Evolutionary conservation across 176 grass and related monocot species (phyloP).

Genomic region (Zea mays): DNA sequence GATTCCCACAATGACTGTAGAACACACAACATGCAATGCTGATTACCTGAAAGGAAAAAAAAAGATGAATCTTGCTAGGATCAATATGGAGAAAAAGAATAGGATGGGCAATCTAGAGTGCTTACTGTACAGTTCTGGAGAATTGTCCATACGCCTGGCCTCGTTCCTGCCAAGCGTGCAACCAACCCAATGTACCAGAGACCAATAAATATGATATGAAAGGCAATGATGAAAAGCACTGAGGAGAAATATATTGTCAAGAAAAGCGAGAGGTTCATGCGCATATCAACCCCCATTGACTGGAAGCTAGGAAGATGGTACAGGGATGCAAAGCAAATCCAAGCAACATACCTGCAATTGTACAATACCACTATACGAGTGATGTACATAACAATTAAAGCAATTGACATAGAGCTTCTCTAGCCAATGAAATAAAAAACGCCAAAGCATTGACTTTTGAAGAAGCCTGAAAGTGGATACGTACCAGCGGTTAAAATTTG

Average conservation of each 20-base stretch:
- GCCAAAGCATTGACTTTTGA: background rate
- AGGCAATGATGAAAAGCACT: constrained; percentile 76
- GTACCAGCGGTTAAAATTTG: constrained; percentile 94
- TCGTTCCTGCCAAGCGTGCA: constrained; percentile 79
- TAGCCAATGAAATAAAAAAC: background rate
- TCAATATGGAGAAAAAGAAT: background rate
- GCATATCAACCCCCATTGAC: constrained; percentile 98
- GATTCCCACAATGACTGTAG: constrained; percentile 86
- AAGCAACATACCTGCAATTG: constrained; percentile 82
- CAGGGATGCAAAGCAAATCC: constrained; percentile 87
- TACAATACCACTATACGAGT: constrained; percentile 11
- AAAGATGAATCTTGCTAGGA: constrained; percentile 14
- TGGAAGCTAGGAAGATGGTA: constrained; percentile 97
- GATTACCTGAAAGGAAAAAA: constrained; percentile 66
- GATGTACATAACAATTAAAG: background rate
- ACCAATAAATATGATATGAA: constrained; percentile 90
- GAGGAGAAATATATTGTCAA: constrained; percentile 94
- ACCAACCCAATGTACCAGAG: constrained; percentile 93
- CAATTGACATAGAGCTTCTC: constrained; percentile 4
- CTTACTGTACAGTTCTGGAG: constrained; percentile 89
- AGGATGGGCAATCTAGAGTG: constrained; percentile 22
- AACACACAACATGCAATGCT: constrained; percentile 94
- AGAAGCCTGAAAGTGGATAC: constrained; percentile 16
- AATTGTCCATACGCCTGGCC: constrained; percentile 82
- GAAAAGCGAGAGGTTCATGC: constrained; percentile 95